phyloP scores from a whole-genome alignment of 805 yeast genomes.

The Candida pini region DNA sequence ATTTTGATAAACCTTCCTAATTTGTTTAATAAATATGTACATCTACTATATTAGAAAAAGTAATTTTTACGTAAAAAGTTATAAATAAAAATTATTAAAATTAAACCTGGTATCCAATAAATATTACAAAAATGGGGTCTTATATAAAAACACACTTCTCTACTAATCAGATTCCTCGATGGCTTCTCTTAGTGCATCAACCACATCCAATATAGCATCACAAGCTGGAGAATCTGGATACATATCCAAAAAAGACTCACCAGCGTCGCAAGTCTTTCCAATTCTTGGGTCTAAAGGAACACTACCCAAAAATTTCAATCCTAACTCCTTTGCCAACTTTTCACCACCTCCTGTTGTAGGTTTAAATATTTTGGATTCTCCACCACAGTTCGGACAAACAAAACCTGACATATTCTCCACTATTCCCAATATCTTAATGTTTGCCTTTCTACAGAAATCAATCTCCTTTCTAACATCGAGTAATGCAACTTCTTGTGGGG shows the following conservation, averaged over 20 bases:
- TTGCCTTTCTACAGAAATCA: conserved; percentile 90
- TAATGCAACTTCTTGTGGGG: conserved; percentile 96
- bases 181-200: conserved; percentile 56
- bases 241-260: conserved; percentile 74
- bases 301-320: conserved; percentile 76
- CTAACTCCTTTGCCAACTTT: conserved; percentile 72
- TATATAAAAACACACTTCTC: not conserved
- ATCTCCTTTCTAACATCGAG: conserved; percentile 94
- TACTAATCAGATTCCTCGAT: conserved; percentile 16
- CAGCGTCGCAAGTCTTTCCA: conserved; percentile 82
- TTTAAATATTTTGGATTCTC: conserved; percentile 82
- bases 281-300: conserved; percentile 96
- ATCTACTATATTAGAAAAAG: too few species aligned
- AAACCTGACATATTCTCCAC: conserved; percentile 99
- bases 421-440: conserved; percentile 76
- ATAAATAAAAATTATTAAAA: too few species aligned
- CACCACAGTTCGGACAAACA: conserved; percentile 92
- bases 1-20: too few species aligned
- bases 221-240: conserved; percentile 94
- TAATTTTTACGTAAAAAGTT: too few species aligned
- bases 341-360: conserved; percentile 98
- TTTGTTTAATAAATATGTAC: too few species aligned
- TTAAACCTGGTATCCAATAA: too few species aligned
- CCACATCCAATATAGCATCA: conserved; percentile 77
- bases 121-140: not conserved